A percentile compares a stretch with the other conserved stretches of the same genome.
phyloP scores from a whole-genome alignment of 2,329 filamentous ascomycete species.

The Claviceps pazoutovae region DNA sequence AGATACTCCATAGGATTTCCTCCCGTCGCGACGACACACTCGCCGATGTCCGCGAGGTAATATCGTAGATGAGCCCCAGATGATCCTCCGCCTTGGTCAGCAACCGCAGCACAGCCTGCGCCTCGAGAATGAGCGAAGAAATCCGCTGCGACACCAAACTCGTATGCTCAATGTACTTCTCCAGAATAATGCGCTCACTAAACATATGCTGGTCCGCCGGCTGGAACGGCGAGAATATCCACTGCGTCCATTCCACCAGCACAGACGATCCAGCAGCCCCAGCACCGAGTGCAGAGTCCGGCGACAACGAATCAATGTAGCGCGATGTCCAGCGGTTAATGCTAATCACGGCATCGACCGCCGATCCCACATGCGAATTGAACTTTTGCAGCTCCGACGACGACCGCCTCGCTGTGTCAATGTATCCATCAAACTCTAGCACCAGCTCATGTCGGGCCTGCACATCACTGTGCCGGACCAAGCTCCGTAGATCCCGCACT shows the following conservation, averaged over 20 bases:
- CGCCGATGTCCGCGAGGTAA: slow-evolving; percentile 50
- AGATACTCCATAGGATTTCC: slow-evolving; percentile 54
- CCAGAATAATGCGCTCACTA: slow-evolving; percentile 45
- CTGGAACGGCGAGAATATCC: slow-evolving; percentile 48
- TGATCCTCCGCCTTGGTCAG: slow-evolving; percentile 56
- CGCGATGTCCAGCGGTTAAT: slow-evolving; percentile 65
- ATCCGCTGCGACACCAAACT: slow-evolving; percentile 57
- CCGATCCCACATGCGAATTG: slow-evolving; percentile 60
- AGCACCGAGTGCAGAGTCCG: slow-evolving; percentile 15
- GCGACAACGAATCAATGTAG: slow-evolving; percentile 48
- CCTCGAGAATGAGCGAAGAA: slow-evolving; percentile 51
- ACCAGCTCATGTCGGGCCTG: slow-evolving; percentile 56
- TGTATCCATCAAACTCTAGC: slow-evolving; percentile 62
- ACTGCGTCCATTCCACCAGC: slow-evolving; percentile 27
- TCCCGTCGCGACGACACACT: slow-evolving; percentile 44
- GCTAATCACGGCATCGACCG: slow-evolving; percentile 59
- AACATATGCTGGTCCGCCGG: slow-evolving; percentile 30
- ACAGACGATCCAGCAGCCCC: slow-evolving; percentile 18
- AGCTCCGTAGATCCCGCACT: slow-evolving; percentile 23
- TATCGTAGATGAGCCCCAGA: slow-evolving; percentile 54
- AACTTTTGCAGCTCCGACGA: slow-evolving; percentile 57
- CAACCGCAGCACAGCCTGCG: slow-evolving; percentile 50
- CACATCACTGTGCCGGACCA: slow-evolving; percentile 47
- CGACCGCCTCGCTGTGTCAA: slow-evolving; percentile 51
- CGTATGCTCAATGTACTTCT: slow-evolving; percentile 65